Base-by-base conservation (phyloP, 495 filamentous ascomycete genomes). In the Neurospora sp. region DNA sequence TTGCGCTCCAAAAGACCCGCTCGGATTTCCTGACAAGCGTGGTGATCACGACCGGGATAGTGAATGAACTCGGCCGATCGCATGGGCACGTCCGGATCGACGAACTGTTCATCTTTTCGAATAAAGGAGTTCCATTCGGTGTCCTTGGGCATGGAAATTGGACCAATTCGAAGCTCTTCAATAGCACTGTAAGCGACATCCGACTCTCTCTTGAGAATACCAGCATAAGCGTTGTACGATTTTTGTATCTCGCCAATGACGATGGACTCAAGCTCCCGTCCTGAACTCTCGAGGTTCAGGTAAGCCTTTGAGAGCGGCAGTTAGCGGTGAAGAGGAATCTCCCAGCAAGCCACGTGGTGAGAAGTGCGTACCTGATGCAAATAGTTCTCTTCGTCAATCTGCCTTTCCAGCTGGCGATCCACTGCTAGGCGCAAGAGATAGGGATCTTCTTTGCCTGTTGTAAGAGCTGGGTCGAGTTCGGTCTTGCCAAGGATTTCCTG, bases 341-440 rank as follows among this genome's bases (percentile, higher is more conserved):
- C 12, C 27, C 53, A 8, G 4, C 27, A 17, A 65, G 22, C 27
- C 27, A 65, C 22, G 70, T 73, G 80, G 53, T 83, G 65, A 84
- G 77, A 68, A 41, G 40, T 7, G 71, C 76, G 68, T 85, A 96
- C 94, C 84, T 94, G 87, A 78, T 98, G 96, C 48, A 98, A 78
- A 76, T 98, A 98, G 76, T 98, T 99, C 81, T 99, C 96, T 77
- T 99, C 96, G 78, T 97, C 93, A 59, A 99, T 90, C 78, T 98
- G 96, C 75, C 87, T 91, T 77, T 95, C 94, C 31, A 99, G 84
- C 81, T 97, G 94, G 38, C 90, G 88, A 80, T 98, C 95, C 0
- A 97, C 94, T 45, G 86, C 87, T 41, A 98, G 83, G 70, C 90
- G 90, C 74, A 97, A 82, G 22, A 99, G 87, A 78, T 94, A 98